These are phyloP conservation scores for Myrmaecium sp. DNA, from an alignment of 2,329 filamentous ascomycete genomes.

Conservation along the genomic window DNA sequence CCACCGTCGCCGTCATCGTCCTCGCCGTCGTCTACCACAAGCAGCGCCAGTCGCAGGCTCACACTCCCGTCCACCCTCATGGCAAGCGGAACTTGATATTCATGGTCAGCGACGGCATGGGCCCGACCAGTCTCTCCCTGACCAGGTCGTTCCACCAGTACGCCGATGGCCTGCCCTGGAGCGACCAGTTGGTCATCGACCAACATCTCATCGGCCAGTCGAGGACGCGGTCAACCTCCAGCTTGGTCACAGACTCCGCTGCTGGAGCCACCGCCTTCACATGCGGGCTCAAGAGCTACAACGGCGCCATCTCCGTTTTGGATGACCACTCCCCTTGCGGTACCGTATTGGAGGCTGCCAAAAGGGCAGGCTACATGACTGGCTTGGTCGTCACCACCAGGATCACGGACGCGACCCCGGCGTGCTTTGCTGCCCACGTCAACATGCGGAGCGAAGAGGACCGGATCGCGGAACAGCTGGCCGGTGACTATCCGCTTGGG, in stretches of 20 bases:
- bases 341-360: conserved; percentile 84
- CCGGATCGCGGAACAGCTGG: conserved; percentile 78
- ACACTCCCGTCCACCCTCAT: conserved; percentile 18
- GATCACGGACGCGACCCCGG: conserved; percentile 89
- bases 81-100: conserved; percentile 90
- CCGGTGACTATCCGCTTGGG: conserved; percentile 75
- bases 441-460: conserved; percentile 68
- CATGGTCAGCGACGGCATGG: conserved; percentile 99
- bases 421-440: conserved; percentile 84
- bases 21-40: conserved; percentile 69
- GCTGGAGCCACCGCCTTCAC: conserved; percentile 96
- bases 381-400: conserved; percentile 90
- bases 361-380: conserved; percentile 78
- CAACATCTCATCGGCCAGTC: conserved; percentile 80
- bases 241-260: conserved; percentile 83
- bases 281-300: conserved; percentile 87
- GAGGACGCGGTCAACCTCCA: conserved; percentile 68
- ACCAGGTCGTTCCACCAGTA: conserved; percentile 77
- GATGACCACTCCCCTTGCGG: conserved; percentile 78
- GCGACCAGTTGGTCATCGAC: conserved; percentile 66
- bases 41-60: conserved; percentile 25
- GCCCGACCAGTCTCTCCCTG: conserved; percentile 73
- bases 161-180: conserved; percentile 51
- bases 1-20: conserved; percentile 62
- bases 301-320: conserved; percentile 81